A percentile compares a stretch with the other conserved stretches of the same genome.
Conservation (phyloP, 148 eudicot genomes). For the Camellia granthamiana region DNA sequence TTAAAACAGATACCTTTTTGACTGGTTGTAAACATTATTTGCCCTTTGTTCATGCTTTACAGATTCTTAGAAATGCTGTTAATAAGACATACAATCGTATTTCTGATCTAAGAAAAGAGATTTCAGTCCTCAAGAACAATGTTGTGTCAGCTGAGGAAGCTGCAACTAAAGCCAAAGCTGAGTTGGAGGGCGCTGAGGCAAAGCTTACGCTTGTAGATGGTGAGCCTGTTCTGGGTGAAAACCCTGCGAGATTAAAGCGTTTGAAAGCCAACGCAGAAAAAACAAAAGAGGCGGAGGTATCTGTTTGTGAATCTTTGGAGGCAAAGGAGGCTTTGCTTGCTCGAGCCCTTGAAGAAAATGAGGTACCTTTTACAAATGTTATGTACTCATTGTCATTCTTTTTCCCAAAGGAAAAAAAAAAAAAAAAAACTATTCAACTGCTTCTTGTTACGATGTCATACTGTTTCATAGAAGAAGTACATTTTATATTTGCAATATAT, state of each 20-base stretch:
- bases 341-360: conserved; percentile 84
- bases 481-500: neutral
- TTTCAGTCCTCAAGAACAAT: conserved; percentile 51
- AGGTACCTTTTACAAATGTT: conserved; percentile 39
- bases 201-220: conserved; percentile 87
- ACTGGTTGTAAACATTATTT: neutral
- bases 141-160: conserved; percentile 60
- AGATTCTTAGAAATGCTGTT: conserved; percentile 87
- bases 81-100: conserved; percentile 94
- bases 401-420: neutral
- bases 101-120: conserved; percentile 86
- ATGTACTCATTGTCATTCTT: neutral
- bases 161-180: conserved; percentile 64
- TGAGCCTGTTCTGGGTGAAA: conserved; percentile 93
- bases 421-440: conserved; percentile 2
- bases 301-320: conserved; percentile 74
- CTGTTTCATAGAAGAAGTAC: neutral
- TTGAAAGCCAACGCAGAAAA: conserved; percentile 62
- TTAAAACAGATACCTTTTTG: neutral
- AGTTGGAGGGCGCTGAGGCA: conserved; percentile 61
- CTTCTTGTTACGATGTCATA: neutral
- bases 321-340: conserved; percentile 90
- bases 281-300: conserved; percentile 63
- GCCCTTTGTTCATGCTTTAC: conserved; percentile 8
- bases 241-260: conserved; percentile 75